phyloP scores from a whole-genome alignment of 2,329 filamentous ascomycete species.

The Chaetomium olivaceum region DNA sequence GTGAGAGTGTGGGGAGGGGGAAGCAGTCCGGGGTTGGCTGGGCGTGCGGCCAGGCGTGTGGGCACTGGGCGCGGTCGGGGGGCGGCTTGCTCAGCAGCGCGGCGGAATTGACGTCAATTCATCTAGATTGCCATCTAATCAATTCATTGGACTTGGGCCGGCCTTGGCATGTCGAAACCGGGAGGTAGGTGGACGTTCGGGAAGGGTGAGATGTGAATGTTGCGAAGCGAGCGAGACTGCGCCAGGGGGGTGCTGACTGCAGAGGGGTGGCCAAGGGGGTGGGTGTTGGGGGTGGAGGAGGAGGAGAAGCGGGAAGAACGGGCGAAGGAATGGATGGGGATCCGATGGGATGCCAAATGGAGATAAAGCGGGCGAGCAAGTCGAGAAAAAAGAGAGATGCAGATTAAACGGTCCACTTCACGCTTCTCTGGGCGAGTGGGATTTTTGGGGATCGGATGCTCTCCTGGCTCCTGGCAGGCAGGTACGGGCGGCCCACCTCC shows the following conservation, averaged over 20 bases:
- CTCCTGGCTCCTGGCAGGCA: background rate
- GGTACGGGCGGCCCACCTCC: background rate
- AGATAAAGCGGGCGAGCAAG: conserved; percentile 1
- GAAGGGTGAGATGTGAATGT: conserved; percentile 8
- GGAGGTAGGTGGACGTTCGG: conserved; percentile 18
- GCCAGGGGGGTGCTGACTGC: conserved; percentile 14
- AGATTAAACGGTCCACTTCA: conserved; percentile 7
- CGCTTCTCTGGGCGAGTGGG: conserved; percentile 1
- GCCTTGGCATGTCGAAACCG: conserved; percentile 30
- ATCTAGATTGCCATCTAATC: conserved; percentile 35
- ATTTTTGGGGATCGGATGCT: background rate
- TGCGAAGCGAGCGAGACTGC: conserved; percentile 10
- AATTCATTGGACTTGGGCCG: conserved; percentile 31
- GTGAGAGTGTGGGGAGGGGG: conserved; percentile 28
- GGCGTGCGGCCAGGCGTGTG: conserved; percentile 17
- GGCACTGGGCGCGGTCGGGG: conserved; percentile 16
- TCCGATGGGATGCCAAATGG: background rate
- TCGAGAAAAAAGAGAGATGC: conserved; percentile 3
- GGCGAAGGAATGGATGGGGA: background rate
- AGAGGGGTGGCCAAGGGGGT: background rate
- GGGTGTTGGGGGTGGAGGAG: background rate
- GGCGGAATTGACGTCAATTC: conserved; percentile 35
- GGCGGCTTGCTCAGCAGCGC: conserved; percentile 22
- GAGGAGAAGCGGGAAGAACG: background rate
- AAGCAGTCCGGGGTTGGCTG: conserved; percentile 19